Evolutionary conservation across 129 eudicot genomes (phyloP).

Genomic region (Artemisia argyi): DNA sequence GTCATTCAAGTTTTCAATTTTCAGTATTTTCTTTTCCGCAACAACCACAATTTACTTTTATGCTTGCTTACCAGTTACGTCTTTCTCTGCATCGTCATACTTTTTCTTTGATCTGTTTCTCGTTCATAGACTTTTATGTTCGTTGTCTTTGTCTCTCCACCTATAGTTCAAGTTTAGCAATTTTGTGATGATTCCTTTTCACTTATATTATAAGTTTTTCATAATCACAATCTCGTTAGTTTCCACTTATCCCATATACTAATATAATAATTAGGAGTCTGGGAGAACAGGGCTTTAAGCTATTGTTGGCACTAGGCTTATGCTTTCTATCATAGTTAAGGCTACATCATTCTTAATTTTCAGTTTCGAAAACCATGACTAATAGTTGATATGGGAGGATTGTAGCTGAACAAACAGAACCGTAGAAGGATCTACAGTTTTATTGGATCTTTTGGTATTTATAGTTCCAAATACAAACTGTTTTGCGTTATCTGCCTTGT

Average conservation of each 20-base stretch:
- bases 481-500: background rate
- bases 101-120: conserved; percentile 15
- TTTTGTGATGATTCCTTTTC: conserved; percentile 2
- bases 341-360: background rate
- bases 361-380: background rate
- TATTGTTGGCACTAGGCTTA: background rate
- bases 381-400: background rate
- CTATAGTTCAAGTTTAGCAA: conserved; percentile 11
- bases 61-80: background rate
- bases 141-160: background rate
- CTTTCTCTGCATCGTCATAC: conserved; percentile 11
- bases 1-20: conserved; percentile 24
- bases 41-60: conserved; percentile 11
- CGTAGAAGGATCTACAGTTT: background rate
- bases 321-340: background rate
- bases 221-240: conserved; percentile 4
- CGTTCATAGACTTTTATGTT: conserved; percentile 17
- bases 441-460: background rate
- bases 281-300: background rate
- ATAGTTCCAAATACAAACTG: background rate
- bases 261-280: background rate
- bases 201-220: conserved; percentile 6
- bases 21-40: conserved; percentile 19
- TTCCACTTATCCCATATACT: background rate
- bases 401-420: background rate